Evolutionary conservation across 495 filamentous ascomycete species (phyloP), one percentile per base, ranked within the genome.

Genomic region (Tuber aestivum): DNA sequence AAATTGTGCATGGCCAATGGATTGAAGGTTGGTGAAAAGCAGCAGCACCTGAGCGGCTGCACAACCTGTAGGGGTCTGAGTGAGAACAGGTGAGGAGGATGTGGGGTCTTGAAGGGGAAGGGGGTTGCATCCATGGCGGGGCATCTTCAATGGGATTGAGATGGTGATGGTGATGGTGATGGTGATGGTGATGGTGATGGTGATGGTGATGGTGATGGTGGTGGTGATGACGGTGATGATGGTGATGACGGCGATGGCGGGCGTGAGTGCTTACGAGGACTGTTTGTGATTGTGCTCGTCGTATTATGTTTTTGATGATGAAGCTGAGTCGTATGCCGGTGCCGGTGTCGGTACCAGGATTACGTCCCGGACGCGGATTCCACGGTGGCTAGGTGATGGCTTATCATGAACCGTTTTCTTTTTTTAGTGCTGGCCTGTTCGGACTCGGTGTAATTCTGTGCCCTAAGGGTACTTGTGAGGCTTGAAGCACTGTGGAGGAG

Each of bases 361-460:
- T 65, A 65, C 56, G 56, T 65, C 10, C 14, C 32, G 3, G 56
- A 65, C 56, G 56, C 56, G 56, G 35, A 35, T 35, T 35, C 14
- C 12, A 35, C 27, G 32, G 56, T 65, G 56, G 56, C 56, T 35
- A 27, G 27, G 56, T 32, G 56, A 35, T 32, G 27, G 12, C 12
- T 65, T 65, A 65, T 48, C 20, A 48, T 48, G n/a, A 20, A 14
- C 35, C 27, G 27, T 65, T 18, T 35, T 35, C 56, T 35, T 35
- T 27, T 8, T 35, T 20, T 32, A 65, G 56, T 65, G 14, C 18
- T 65, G 27, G 35, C 20, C 35, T 35, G 27, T 65, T 35, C 27
- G 56, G 56, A 65, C 56, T 35, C 56, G 56, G 56, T 32, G 56
- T 65, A 65, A 65, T 65, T 65, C 27, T 65, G 56, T 35, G 50